Evolutionary conservation across 257 asterid genomes (phyloP).

Genomic region (Solanum virginianum): DNA sequence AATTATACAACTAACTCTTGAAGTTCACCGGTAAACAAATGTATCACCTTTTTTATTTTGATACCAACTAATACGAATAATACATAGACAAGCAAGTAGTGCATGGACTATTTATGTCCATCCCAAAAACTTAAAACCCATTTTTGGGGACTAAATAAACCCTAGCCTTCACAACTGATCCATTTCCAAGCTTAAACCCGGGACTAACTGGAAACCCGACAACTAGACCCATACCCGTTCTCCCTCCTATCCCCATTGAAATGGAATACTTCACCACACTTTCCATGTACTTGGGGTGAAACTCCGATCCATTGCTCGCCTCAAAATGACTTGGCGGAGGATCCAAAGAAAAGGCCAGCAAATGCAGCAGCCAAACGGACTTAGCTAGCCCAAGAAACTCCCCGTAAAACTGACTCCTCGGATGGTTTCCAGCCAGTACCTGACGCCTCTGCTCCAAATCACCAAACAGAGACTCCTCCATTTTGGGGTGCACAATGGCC

Average conservation of each 20-base stretch:
- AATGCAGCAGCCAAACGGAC: conserved; percentile 89
- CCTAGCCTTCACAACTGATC: conserved; percentile 67
- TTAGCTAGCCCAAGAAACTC: conserved; percentile 73
- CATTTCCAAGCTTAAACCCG: conserved; percentile 82
- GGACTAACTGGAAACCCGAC: conserved; percentile 93
- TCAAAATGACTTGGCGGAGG: conserved; percentile 91
- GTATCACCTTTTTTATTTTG: neutral
- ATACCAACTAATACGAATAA: neutral
- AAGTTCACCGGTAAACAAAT: neutral
- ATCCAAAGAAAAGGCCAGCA: conserved; percentile 77
- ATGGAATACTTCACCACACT: conserved; percentile 45
- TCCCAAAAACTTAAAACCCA: conserved; percentile 4
- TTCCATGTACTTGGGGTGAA: conserved; percentile 86
- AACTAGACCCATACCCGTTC: conserved; percentile 28
- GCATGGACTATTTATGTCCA: neutral
- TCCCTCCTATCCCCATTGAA: conserved; percentile 28
- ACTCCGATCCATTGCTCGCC: conserved; percentile 79
- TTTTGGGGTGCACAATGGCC: conserved; percentile 79
- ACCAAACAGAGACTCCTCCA: conserved; percentile 96
- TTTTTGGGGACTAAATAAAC: conserved; percentile 69
- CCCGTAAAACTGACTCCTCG: conserved; percentile 77
- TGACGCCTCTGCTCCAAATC: conserved; percentile 91
- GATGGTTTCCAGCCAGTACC: conserved; percentile 72
- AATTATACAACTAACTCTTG: neutral
- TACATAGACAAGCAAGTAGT: neutral